Base-by-base conservation (phyloP, 345 rosid genomes). In the Eucalyptus leucophloia region DNA sequence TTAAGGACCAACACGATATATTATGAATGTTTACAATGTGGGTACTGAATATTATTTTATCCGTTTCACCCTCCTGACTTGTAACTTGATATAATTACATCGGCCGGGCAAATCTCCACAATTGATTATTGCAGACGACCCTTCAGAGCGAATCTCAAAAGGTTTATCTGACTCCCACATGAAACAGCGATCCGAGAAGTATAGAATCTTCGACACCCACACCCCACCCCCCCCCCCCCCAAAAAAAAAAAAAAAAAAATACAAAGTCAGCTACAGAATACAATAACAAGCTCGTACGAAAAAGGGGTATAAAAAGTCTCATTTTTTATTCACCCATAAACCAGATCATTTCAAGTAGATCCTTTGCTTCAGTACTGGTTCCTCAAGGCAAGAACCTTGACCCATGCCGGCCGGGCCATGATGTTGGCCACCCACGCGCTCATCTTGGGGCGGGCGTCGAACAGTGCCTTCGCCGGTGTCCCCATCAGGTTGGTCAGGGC, bases 331-430 rank as follows among this genome's bases (percentile, higher is more conserved):
- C 2, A 0, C 56, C 0, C 80, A 24, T 11, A 37, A 37, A 47
- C 53, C 89, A 86, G 77, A 44, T 9, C 21, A 37, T 34, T 9
- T 15, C 30, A 44, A 17, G 49, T 45, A 53, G 30, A 12, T 5
- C 83, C 72, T 87, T 49, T 1, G 18, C 65, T 54, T 34, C 24
- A 80, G 50, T 28, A 60, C 5, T 88, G 60, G 30, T 54, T 86
- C 51, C 86, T 89, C 94, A 94, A 40, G 26, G 93, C 95, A 54
- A 93, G 82, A 53, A 96, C 94, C 94, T 97, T 96, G 81, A 89
- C 32, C 94, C 90, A 92, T 34, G 94, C 87, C 2, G 91, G 92
- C 82, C 94, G 90, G 4, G 94, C 89, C 17, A 37, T 53, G 91
- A 93, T 82, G 83, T 91, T 80, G 16, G 91, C 89, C 0, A 17